Evolutionary conservation across 306 rosid species (phyloP).

Genomic region (Cicer yamashitae): DNA sequence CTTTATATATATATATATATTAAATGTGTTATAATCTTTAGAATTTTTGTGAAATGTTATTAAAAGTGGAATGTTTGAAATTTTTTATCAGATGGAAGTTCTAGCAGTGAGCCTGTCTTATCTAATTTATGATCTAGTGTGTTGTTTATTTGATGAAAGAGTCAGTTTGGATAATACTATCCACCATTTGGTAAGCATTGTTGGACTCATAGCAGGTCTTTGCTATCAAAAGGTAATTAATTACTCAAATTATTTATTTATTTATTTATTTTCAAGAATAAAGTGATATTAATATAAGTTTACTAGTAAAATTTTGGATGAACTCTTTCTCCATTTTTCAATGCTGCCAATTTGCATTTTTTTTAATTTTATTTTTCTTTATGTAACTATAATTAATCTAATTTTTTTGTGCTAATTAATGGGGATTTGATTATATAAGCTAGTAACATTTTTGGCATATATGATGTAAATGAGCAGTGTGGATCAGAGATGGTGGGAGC

Average conservation of each 20-base stretch:
- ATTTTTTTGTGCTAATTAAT: neutral
- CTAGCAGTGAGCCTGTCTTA: slow-evolving; percentile 74
- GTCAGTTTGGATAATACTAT: slow-evolving; percentile 62
- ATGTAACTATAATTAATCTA: neutral
- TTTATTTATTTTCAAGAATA: neutral
- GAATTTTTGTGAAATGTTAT: neutral
- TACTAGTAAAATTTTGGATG: neutral
- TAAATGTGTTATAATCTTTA: no score
- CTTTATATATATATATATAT: no score
- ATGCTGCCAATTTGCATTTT: neutral
- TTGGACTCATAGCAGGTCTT: slow-evolving; percentile 74
- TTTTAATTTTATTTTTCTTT: neutral
- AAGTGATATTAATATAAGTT: neutral
- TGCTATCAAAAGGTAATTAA: slow-evolving; percentile 67
- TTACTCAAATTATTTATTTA: slow-evolving; percentile 4
- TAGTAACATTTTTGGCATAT: neutral
- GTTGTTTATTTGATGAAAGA: slow-evolving; percentile 73
- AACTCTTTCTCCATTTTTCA: neutral
- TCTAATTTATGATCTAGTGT: slow-evolving; percentile 71
- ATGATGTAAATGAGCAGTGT: slow-evolving; percentile 50
- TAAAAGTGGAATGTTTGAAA: slow-evolving; percentile 38
- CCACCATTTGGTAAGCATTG: slow-evolving; percentile 84
- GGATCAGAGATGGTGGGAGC: slow-evolving; percentile 83
- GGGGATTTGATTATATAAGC: neutral
- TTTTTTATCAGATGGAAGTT: slow-evolving; percentile 60